A percentile compares a stretch with the other conserved stretches of the same genome.
Evolutionary conservation across 805 yeast species (phyloP).

Genomic region (Myxozyma udenii): DNA sequence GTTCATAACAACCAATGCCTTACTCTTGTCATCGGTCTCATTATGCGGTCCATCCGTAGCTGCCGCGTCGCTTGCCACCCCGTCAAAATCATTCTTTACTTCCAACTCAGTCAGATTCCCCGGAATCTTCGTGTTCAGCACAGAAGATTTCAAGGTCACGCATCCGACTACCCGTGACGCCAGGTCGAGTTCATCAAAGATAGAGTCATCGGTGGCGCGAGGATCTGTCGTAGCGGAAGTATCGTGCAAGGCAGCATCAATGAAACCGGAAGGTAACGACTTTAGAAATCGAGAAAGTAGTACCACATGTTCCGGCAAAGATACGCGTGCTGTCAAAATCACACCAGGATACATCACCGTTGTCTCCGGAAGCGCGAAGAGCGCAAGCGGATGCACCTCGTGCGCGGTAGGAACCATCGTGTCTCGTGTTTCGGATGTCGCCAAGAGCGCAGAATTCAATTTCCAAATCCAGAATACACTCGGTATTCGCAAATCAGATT

Average conservation of each 20-base stretch:
- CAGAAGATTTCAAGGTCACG: slow-evolving; percentile 2
- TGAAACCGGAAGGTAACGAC: not conserved
- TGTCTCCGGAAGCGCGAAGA: slow-evolving; percentile 17
- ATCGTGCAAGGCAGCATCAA: not conserved
- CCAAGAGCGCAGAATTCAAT: too few relatives aligned
- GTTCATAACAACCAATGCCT: not conserved
- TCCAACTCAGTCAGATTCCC: not conserved
- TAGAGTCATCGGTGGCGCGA: not conserved
- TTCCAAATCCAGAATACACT: too few relatives aligned
- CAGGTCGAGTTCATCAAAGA: not conserved
- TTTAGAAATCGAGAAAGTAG: not conserved
- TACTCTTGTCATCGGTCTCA: not conserved
- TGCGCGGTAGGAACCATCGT: not conserved
- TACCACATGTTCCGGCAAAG: slow-evolving; percentile 18
- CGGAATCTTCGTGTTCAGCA: not conserved
- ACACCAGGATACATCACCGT: slow-evolving; percentile 22
- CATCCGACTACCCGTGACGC: slow-evolving; percentile 9
- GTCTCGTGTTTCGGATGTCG: too few relatives aligned
- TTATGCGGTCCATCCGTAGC: slow-evolving; percentile 8
- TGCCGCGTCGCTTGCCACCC: not conserved
- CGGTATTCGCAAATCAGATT: too few relatives aligned
- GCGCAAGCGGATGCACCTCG: slow-evolving; percentile 9
- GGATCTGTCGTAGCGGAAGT: not conserved
- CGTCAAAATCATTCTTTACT: not conserved
- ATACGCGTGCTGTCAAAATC: slow-evolving; percentile 9